phyloP scores from a whole-genome alignment of 345 rosid genomes.

The Aurinia saxatilis region DNA sequence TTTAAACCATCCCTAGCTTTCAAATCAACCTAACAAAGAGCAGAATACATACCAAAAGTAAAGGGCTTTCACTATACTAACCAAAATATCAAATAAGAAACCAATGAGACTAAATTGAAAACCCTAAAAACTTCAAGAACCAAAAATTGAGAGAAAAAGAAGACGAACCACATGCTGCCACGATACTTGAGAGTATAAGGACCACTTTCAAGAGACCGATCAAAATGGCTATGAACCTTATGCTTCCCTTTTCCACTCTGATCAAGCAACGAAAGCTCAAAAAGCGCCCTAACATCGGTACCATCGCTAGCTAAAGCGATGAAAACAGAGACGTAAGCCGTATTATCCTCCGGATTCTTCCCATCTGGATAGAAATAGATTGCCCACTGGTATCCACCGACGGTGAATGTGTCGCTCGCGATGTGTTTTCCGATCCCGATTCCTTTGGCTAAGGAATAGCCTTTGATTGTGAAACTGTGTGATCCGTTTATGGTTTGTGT shows the following conservation, averaged over 20 bases:
- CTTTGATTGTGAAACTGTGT: constrained; percentile 72
- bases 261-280: constrained; percentile 73
- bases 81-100: background rate
- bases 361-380: constrained; percentile 92
- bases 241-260: constrained; percentile 85
- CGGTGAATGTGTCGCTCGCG: constrained; percentile 81
- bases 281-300: constrained; percentile 80
- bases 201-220: constrained; percentile 85
- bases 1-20: too few relatives aligned
- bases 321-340: constrained; percentile 77
- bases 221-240: constrained; percentile 88
- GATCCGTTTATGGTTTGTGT: constrained; percentile 87
- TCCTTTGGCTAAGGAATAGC: constrained; percentile 85
- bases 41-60: background rate
- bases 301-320: constrained; percentile 96
- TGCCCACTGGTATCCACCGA: constrained; percentile 86
- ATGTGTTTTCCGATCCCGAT: constrained; percentile 91
- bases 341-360: constrained; percentile 76
- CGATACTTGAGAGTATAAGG: constrained; percentile 91
- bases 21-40: background rate
- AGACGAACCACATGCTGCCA: constrained; percentile 84
- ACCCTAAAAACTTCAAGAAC: constrained; percentile 2
- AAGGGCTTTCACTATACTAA: background rate
- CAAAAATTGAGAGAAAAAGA: background rate
- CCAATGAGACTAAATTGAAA: background rate